Conservation (phyloP, 176 grass and related monocot species). For the Triticum monococcum region DNA sequence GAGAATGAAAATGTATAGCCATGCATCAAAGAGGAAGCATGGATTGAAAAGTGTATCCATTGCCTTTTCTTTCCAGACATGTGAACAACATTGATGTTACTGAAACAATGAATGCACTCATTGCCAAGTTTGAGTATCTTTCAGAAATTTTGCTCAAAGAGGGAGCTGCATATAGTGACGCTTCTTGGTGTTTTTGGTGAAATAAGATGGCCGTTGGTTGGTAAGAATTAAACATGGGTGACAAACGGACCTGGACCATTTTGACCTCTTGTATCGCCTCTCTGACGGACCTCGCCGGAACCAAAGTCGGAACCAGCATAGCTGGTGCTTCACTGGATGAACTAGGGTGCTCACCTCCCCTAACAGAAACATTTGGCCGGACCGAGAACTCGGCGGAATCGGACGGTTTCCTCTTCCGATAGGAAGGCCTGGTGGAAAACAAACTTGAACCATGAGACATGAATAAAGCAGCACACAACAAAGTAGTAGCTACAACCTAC, state of each 20-base stretch:
- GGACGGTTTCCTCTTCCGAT: conserved; percentile 65
- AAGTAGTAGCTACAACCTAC: neutral
- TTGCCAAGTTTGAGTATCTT: neutral
- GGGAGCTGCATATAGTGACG: neutral
- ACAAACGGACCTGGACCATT: conserved; percentile 82
- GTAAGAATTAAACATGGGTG: neutral
- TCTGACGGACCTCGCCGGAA: conserved; percentile 74
- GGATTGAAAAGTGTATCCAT: neutral
- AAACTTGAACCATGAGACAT: neutral
- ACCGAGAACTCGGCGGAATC: conserved; percentile 65
- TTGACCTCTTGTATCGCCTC: conserved; percentile 95
- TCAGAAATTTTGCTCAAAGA: neutral
- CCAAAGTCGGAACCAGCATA: conserved; percentile 83
- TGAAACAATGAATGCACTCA: neutral
- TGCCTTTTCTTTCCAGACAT: conserved; percentile 10
- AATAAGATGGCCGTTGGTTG: neutral
- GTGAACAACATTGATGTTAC: neutral
- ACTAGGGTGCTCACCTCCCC: conserved; percentile 47
- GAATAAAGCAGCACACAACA: neutral
- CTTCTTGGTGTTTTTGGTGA: neutral
- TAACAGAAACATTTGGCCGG: conserved; percentile 45
- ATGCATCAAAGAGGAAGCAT: neutral
- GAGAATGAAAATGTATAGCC: neutral
- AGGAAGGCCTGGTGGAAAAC: conserved; percentile 53
- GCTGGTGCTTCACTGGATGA: conserved; percentile 53